A percentile compares a stretch with the other conserved stretches of the same genome.
Conservation (phyloP, 2,329 filamentous ascomycete species). For the Colletotrichum paranaense region DNA sequence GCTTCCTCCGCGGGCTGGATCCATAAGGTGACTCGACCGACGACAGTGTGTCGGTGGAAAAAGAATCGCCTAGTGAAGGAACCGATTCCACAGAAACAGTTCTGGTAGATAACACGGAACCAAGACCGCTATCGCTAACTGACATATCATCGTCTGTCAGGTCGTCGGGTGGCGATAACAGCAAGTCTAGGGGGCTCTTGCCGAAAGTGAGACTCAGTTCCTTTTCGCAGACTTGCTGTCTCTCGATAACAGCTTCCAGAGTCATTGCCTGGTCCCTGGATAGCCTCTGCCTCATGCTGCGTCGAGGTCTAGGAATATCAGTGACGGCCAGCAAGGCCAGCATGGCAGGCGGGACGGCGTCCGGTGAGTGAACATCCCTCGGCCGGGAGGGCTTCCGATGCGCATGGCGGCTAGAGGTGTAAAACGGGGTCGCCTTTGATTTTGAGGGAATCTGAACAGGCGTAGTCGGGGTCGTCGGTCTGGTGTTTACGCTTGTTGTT, state of each 20-base stretch:
- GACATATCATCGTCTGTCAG: constrained; percentile 57
- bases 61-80: constrained; percentile 68
- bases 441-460: constrained; percentile 67
- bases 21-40: constrained; percentile 62
- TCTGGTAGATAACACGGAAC: constrained; percentile 64
- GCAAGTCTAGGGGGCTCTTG: constrained; percentile 67
- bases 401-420: constrained; percentile 50
- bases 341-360: constrained; percentile 68
- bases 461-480: constrained; percentile 51
- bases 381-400: constrained; percentile 49
- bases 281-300: constrained; percentile 43
- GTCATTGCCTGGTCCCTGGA: constrained; percentile 53
- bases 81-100: constrained; percentile 71
- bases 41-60: constrained; percentile 60
- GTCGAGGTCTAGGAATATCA: constrained; percentile 65
- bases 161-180: constrained; percentile 71
- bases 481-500: constrained; percentile 36
- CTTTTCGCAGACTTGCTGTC: constrained; percentile 67
- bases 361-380: constrained; percentile 60
- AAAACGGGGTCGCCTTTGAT: constrained; percentile 50
- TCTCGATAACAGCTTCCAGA: constrained; percentile 66
- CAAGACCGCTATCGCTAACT: constrained; percentile 63
- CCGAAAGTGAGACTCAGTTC: constrained; percentile 66
- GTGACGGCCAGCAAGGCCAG: constrained; percentile 72
- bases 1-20: constrained; percentile 46